Percentiles rank a stretch among this genome's conserved stretches.
phyloP scores from a whole-genome alignment of 202 grass and related monocot species.

The Eragrostis tef region DNA sequence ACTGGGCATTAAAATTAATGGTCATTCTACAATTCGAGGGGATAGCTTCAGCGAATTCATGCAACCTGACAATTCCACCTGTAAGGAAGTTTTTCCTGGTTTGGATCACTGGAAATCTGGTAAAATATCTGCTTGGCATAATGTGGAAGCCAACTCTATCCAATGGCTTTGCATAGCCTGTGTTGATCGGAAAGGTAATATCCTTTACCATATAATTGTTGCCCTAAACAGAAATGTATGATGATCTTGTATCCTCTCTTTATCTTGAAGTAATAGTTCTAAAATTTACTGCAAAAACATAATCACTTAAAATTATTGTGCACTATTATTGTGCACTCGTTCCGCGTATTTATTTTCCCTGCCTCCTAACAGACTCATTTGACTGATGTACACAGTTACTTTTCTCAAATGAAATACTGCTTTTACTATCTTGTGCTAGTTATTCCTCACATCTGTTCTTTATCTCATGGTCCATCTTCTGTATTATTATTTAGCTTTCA shows the following conservation, averaged over 20 bases:
- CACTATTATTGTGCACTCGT: conserved; percentile 1
- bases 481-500: conserved; percentile 27
- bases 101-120: conserved; percentile 90
- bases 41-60: conserved; percentile 58
- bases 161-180: conserved; percentile 92
- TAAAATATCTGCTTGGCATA: conserved; percentile 91
- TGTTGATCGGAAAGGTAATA: conserved; percentile 82
- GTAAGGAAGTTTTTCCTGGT: conserved; percentile 68
- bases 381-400: background rate
- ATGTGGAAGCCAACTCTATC: conserved; percentile 69
- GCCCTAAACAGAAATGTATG: conserved; percentile 20
- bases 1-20: conserved; percentile 79
- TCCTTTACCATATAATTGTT: conserved; percentile 26
- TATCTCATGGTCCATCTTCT: background rate
- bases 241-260: conserved; percentile 15
- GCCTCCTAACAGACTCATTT: conserved; percentile 8
- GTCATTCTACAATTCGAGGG: conserved; percentile 54
- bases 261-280: background rate
- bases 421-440: conserved; percentile 7
- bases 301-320: conserved; percentile 14
- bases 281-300: conserved; percentile 27
- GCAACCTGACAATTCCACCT: conserved; percentile 48
- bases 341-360: conserved; percentile 29
- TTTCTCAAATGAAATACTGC: conserved; percentile 30
- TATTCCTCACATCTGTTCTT: conserved; percentile 15